Evolutionary conservation across 2,329 filamentous ascomycete genomes (phyloP), one percentile per base, ranked within the genome.

Genomic region (Ophioceras dolichostomum): DNA sequence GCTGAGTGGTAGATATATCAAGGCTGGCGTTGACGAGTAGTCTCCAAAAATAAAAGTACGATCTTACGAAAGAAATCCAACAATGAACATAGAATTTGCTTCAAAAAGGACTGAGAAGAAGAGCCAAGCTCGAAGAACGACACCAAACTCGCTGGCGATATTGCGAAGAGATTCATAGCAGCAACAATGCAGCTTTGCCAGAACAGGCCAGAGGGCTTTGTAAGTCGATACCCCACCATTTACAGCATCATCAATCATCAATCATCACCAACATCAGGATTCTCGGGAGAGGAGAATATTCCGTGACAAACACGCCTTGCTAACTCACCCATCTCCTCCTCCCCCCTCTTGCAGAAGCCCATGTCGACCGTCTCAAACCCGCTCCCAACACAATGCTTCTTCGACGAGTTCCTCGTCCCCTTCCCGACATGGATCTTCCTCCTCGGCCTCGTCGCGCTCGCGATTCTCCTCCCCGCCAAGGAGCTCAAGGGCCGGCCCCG

Each of bases 321-420:
- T 21, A 28, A n/a, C n/a, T n/a, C n/a, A n/a, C n/a, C n/a, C n/a
- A n/a, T n/a, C 8, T n/a, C n/a, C 8, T 4, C 20, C 26, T 10
- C 16, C 27, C 18, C 7, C n/a, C 18, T 32, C 19, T 12, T 31
- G 16, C 26, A 39, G 37, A 19, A 32, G 18, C 12, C 19, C 26
- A 24, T 39, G 22, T 39, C 32, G 13, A 16, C 37, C 32, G 39
- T 41, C 26, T 44, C 40, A 20, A 26, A 37, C 13, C 43, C 44
- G 16, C 42, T 51, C 8, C 48, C 48, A 10, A 49, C 49, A 12
- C 49, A 47, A 29, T 52, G 49, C 43, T 49, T 49, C 39, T 51
- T 52, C 41, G 49, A 52, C 40, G 36, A 39, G 10, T 31, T 49
- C 20, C 39, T 52, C 9, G 43, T 41, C 5, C 49, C 49, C 5